These are phyloP conservation scores for Beauveria bassiana DNA, from an alignment of 2,329 filamentous ascomycete species.

Conservation along the genomic window DNA sequence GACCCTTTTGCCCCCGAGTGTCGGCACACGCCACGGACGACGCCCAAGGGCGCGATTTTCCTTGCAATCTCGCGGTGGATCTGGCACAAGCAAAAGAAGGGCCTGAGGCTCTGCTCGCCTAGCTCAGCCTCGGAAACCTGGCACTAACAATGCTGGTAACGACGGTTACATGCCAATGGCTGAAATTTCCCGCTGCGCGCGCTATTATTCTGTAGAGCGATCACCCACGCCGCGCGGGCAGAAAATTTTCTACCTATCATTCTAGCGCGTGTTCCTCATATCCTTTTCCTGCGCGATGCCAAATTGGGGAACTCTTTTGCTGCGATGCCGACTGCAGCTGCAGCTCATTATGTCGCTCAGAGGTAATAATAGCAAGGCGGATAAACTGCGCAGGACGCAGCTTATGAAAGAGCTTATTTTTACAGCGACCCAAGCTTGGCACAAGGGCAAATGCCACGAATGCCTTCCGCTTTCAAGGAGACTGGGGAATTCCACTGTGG, in stretches of 20 bases:
- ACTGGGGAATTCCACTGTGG: neutral
- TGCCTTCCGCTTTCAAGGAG: too few species aligned
- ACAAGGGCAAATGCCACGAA: neutral
- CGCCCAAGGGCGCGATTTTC: constrained; percentile 1
- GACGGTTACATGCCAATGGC: constrained; percentile 3
- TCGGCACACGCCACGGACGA: neutral
- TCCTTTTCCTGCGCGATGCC: constrained; percentile 1
- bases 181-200: neutral
- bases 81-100: constrained; percentile 1
- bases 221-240: neutral
- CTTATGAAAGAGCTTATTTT: constrained; percentile 3
- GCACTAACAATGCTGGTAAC: neutral
- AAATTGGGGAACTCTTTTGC: neutral
- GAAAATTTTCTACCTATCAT: constrained; percentile 7
- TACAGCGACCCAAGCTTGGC: neutral
- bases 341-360: neutral
- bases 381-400: neutral
- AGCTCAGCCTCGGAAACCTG: neutral
- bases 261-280: constrained; percentile 3
- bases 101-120: constrained; percentile 10
- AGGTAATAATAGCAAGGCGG: neutral
- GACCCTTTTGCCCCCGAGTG: neutral
- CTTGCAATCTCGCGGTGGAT: constrained; percentile 8
- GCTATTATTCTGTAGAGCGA: neutral
- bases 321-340: neutral